Conservation (phyloP, 148 eudicot genomes). For the Vaccinium darrowii region DNA sequence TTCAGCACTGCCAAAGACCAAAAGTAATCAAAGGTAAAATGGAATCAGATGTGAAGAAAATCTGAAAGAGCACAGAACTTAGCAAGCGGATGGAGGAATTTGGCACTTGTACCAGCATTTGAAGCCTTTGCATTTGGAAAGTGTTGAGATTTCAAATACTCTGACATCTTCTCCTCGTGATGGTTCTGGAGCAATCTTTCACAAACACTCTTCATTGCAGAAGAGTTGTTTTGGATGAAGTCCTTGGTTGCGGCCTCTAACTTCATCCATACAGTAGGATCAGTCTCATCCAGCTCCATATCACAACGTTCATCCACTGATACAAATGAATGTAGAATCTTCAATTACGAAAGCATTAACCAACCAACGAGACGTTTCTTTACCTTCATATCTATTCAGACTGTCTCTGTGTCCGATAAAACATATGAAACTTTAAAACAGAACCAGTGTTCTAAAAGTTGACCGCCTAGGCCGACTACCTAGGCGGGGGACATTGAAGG, state of each 20-base stretch:
- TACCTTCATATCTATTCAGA: not conserved
- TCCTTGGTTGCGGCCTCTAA: constrained; percentile 87
- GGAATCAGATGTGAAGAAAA: not conserved
- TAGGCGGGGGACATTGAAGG: not conserved
- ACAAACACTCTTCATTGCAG: constrained; percentile 66
- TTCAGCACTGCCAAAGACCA: constrained; percentile 31
- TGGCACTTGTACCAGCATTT: constrained; percentile 37
- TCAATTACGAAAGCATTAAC: not conserved
- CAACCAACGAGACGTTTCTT: not conserved
- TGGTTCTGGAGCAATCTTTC: constrained; percentile 71
- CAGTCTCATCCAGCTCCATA: constrained; percentile 98
- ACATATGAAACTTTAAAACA: not conserved
- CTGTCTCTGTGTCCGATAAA: not conserved
- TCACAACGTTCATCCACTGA: constrained; percentile 99
- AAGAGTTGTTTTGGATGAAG: constrained; percentile 64
- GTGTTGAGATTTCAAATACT: constrained; percentile 48
- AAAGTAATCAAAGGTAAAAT: constrained; percentile 8
- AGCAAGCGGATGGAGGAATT: constrained; percentile 14
- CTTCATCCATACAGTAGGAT: constrained; percentile 83
- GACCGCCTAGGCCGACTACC: too few relatives aligned
- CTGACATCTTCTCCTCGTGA: constrained; percentile 60
- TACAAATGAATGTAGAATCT: constrained; percentile 3
- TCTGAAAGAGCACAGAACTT: not conserved
- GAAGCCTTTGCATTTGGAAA: constrained; percentile 40
- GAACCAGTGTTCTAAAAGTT: too few relatives aligned